These are phyloP conservation scores for Thermothelomyces thermophilus DNA, from an alignment of 2,329 filamentous ascomycete genomes.

Conservation along the genomic window DNA sequence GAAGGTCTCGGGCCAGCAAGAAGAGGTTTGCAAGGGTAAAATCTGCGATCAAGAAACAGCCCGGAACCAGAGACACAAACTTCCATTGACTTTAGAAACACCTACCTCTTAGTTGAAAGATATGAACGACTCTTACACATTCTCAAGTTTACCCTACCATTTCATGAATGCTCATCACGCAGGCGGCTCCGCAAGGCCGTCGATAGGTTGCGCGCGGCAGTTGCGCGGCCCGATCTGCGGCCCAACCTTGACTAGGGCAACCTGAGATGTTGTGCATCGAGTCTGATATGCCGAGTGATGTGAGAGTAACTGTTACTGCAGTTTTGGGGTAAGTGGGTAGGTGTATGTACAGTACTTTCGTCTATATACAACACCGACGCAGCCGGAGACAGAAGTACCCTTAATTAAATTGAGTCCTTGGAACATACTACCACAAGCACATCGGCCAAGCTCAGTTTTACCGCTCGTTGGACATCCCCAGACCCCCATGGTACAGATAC, in stretches of 20 bases:
- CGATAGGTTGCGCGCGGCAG: slow-evolving; percentile 1
- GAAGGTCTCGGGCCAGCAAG: no score
- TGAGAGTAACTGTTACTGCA: background rate
- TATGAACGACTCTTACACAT: no score
- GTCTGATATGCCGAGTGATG: slow-evolving; percentile 12
- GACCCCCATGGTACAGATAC: background rate
- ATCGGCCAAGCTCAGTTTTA: background rate
- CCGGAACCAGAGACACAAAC: no score
- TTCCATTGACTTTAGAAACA: no score
- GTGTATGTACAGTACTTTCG: no score
- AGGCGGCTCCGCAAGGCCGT: background rate
- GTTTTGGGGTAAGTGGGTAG: background rate
- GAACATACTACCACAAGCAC: background rate
- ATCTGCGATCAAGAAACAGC: no score
- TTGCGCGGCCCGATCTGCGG: slow-evolving; percentile 17
- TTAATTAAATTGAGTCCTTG: background rate
- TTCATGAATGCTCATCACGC: background rate
- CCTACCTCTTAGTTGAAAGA: no score
- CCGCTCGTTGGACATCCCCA: background rate
- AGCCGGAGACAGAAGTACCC: background rate
- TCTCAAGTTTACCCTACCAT: no score
- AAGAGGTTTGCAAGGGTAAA: no score
- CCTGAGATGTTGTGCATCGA: slow-evolving; percentile 12
- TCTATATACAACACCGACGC: background rate
- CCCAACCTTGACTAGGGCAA: slow-evolving; percentile 10